These are phyloP conservation scores for Geotrichum europaeum DNA, from an alignment of 1,139 yeast genomes.

Conservation along the genomic window DNA sequence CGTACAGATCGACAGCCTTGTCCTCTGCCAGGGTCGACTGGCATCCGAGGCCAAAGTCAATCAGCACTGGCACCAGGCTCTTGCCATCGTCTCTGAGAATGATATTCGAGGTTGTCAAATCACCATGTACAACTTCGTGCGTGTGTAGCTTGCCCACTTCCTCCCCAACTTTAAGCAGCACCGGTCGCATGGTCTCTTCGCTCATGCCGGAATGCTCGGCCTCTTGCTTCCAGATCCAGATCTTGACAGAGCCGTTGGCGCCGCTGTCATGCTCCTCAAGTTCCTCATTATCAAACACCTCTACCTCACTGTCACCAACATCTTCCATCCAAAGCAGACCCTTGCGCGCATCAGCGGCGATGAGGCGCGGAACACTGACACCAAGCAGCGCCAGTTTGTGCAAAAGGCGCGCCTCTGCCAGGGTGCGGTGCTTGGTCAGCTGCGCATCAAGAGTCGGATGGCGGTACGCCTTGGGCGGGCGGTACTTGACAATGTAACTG, in stretches of 20 bases:
- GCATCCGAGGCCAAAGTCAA: constrained; percentile 86
- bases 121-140: constrained; percentile 86
- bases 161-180: constrained; percentile 49
- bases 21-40: constrained; percentile 76
- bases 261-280: constrained; percentile 15
- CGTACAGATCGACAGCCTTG: constrained; percentile 93
- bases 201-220: constrained; percentile 17
- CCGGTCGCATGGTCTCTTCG: constrained; percentile 27
- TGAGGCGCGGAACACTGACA: constrained; percentile 60
- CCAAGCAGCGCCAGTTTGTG: constrained; percentile 52
- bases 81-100: constrained; percentile 38
- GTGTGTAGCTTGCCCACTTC: constrained; percentile 69
- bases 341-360: constrained; percentile 65
- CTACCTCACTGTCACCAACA: constrained; percentile 41
- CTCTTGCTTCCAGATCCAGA: constrained; percentile 37
- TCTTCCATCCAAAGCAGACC: constrained; percentile 91
- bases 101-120: constrained; percentile 84
- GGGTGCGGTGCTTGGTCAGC: constrained; percentile 73
- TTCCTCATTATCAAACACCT: constrained; percentile 18
- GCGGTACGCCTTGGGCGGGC: constrained; percentile 86
- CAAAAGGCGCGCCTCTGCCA: constrained; percentile 77
- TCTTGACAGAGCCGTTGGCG: constrained; percentile 33
- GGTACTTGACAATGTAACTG: constrained; percentile 64
- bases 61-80: constrained; percentile 49
- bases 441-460: constrained; percentile 75